Conservation (phyloP, 352 stramenopile genomes). For the Phytophthora rubi region DNA sequence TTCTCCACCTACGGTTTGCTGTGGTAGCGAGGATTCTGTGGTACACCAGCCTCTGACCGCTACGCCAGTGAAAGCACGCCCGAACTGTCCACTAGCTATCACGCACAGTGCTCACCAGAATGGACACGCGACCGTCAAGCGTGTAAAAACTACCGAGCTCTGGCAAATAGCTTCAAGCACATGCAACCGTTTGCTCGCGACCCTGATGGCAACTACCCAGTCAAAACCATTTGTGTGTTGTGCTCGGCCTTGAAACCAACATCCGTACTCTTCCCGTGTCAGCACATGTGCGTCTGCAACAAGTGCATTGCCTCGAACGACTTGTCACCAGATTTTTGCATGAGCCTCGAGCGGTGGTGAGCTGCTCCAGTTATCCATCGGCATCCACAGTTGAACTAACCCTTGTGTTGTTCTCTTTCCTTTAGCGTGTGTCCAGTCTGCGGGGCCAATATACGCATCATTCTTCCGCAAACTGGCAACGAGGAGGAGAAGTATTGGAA, state of each 20-base stretch:
- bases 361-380: not conserved
- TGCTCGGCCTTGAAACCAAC: constrained; percentile 38
- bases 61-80: not conserved
- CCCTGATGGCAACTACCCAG: constrained; percentile 45
- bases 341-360: constrained; percentile 37
- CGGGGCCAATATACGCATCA: constrained; percentile 53
- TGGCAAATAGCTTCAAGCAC: constrained; percentile 50
- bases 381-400: constrained; percentile 3
- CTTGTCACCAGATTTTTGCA: constrained; percentile 35
- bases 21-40: not conserved
- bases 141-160: constrained; percentile 60
- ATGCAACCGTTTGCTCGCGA: constrained; percentile 54
- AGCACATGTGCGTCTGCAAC: constrained; percentile 71
- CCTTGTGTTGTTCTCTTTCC: not conserved
- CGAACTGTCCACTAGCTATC: not conserved
- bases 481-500: constrained; percentile 66
- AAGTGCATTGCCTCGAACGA: constrained; percentile 48
- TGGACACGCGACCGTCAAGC: constrained; percentile 1
- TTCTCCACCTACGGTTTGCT: not conserved
- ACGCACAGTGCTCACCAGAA: not conserved
- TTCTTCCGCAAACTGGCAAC: constrained; percentile 52
- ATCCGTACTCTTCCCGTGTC: constrained; percentile 39
- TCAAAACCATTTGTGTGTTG: constrained; percentile 45
- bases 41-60: not conserved
- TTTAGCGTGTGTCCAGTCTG: constrained; percentile 62